Percentiles rank a stretch among this genome's conserved stretches.
Conservation (phyloP, 2,329 filamentous ascomycete species). For the Scedosporium dehoogii region DNA sequence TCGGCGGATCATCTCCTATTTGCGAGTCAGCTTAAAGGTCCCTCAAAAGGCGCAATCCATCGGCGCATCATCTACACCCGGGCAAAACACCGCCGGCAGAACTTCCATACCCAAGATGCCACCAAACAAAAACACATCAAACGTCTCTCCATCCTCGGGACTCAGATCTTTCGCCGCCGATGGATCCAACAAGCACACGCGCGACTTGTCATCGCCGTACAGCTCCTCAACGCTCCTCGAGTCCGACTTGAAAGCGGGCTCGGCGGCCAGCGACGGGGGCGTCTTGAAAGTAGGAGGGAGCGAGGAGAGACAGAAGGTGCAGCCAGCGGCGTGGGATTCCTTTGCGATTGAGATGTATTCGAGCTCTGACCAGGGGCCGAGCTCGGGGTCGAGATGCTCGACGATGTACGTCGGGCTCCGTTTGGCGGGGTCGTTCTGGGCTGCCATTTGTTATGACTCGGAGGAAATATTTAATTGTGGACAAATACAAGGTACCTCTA, state of each 20-base stretch:
- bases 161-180: conserved; percentile 69
- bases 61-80: too few species aligned
- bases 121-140: conserved; percentile 91
- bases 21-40: not conserved
- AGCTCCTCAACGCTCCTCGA: conserved; percentile 72
- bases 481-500: too few species aligned
- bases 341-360: conserved; percentile 83
- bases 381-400: conserved; percentile 90
- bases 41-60: conserved; percentile 2
- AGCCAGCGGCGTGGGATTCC: conserved; percentile 60
- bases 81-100: not conserved
- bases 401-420: conserved; percentile 63
- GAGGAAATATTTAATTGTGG: not conserved
- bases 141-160: conserved; percentile 71
- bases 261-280: conserved; percentile 42
- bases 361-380: conserved; percentile 87
- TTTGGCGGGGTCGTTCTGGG: conserved; percentile 39
- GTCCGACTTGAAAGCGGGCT: conserved; percentile 60
- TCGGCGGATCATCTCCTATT: conserved; percentile 80
- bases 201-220: conserved; percentile 58
- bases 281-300: conserved; percentile 61
- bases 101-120: conserved; percentile 71
- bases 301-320: conserved; percentile 73
- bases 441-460: conserved; percentile 15
- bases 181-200: conserved; percentile 84